Percentiles rank a stretch among this genome's conserved stretches.
Evolutionary conservation across 345 rosid species (phyloP).

Genomic region (Draba incana): DNA sequence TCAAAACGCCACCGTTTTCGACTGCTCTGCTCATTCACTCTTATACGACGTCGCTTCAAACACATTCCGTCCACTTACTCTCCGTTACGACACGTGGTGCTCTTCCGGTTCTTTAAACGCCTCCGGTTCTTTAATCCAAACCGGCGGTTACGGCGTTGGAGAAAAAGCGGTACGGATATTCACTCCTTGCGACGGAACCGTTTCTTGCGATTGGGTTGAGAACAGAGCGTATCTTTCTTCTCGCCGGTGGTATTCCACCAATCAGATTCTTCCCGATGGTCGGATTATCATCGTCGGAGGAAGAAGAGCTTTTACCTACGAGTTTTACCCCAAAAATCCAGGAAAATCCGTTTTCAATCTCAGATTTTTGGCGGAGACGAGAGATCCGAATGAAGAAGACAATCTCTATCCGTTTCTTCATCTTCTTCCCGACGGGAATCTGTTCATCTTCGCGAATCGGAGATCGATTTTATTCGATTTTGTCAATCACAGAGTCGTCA

Average conservation of each 20-base stretch:
- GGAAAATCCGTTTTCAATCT: constrained; percentile 43
- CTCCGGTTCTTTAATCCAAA: constrained; percentile 70
- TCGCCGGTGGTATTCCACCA: constrained; percentile 81
- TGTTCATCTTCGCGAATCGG: constrained; percentile 74
- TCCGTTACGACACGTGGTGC: constrained; percentile 84
- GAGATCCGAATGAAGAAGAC: constrained; percentile 67
- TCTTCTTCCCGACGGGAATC: constrained; percentile 72
- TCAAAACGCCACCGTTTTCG: constrained; percentile 50
- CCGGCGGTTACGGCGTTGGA: constrained; percentile 82
- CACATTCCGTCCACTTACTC: constrained; percentile 59
- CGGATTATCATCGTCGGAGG: constrained; percentile 75
- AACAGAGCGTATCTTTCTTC: constrained; percentile 36
- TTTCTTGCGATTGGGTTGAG: constrained; percentile 71
- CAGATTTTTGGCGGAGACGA: constrained; percentile 65
- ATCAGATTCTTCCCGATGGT: constrained; percentile 80
- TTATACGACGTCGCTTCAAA: constrained; percentile 62
- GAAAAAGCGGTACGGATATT: constrained; percentile 59
- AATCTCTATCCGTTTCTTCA: constrained; percentile 86
- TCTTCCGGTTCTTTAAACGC: constrained; percentile 76
- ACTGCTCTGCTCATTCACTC: constrained; percentile 90
- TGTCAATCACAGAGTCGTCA: constrained; percentile 47
- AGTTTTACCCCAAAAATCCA: constrained; percentile 59
- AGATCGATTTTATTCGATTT: constrained; percentile 68
- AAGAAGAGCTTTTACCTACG: constrained; percentile 63
- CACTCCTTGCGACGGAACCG: constrained; percentile 49